phyloP scores from a whole-genome alignment of 257 asterid genomes.

The Capsicum rhomboideum region DNA sequence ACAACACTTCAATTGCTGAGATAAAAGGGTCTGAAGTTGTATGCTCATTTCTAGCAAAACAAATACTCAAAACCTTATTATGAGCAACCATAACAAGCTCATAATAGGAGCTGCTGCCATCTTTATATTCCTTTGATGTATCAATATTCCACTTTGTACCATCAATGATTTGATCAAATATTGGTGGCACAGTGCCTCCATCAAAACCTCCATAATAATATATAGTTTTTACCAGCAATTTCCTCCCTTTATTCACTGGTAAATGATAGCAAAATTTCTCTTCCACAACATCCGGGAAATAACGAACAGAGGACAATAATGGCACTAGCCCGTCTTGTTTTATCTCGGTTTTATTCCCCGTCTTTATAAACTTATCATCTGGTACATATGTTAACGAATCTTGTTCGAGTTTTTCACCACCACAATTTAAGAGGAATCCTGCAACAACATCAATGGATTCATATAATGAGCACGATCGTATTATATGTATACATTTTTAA shows the following conservation, averaged over 20 bases:
- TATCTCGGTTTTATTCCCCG: constrained; percentile 47
- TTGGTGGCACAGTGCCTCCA: constrained; percentile 72
- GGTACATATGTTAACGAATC: constrained; percentile 40
- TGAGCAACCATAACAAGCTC: constrained; percentile 62
- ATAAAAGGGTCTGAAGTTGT: constrained; percentile 66
- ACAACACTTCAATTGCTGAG: constrained; percentile 58
- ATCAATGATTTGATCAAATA: constrained; percentile 85
- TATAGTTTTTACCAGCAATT: constrained; percentile 44
- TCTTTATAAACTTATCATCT: constrained; percentile 42
- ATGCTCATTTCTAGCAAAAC: constrained; percentile 60
- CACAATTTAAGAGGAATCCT: constrained; percentile 69
- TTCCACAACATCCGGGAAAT: constrained; percentile 41
- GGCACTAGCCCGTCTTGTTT: constrained; percentile 39
- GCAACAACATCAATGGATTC: neutral
- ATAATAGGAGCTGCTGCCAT: constrained; percentile 54
- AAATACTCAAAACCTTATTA: constrained; percentile 38
- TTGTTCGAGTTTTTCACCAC: constrained; percentile 29
- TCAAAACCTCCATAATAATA: constrained; percentile 79
- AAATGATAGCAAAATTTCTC: constrained; percentile 54
- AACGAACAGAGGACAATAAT: constrained; percentile 42
- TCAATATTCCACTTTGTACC: constrained; percentile 80
- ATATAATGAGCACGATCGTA: neutral
- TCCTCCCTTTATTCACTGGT: constrained; percentile 51
- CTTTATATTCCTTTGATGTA: constrained; percentile 60
- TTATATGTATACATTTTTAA: neutral